Percentiles rank a stretch among this genome's conserved stretches.
Conservation (phyloP, 2,329 filamentous ascomycete genomes). For the Fusarium nelsonii region DNA sequence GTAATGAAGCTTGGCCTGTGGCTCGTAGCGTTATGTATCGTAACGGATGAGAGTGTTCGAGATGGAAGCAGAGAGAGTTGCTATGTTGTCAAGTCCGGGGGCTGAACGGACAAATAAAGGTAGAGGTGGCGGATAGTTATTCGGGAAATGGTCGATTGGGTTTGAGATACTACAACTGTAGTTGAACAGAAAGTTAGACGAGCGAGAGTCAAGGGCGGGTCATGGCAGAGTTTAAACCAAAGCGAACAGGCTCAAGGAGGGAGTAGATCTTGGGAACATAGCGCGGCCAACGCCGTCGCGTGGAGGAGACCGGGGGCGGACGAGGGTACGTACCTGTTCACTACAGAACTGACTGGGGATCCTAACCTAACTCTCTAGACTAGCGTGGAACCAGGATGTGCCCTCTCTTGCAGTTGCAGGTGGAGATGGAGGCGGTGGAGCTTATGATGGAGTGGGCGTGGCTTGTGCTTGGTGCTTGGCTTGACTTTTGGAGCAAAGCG, state of each 20-base stretch:
- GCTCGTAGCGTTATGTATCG: slow-evolving; percentile 9
- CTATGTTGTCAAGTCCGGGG: slow-evolving; percentile 17
- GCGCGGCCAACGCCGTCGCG: slow-evolving; percentile 37
- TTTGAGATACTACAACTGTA: slow-evolving; percentile 25
- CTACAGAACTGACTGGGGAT: slow-evolving; percentile 35
- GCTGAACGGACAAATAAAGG: slow-evolving; percentile 14
- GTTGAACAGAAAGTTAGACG: slow-evolving; percentile 27
- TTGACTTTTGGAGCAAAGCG: slow-evolving; percentile 24
- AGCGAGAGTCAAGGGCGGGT: slow-evolving; percentile 33
- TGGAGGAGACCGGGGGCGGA: slow-evolving; percentile 36
- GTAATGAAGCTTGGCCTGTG: slow-evolving; percentile 1
- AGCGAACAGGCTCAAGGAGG: slow-evolving; percentile 27
- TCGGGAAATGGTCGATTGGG: slow-evolving; percentile 10
- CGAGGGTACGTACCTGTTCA: slow-evolving; percentile 32
- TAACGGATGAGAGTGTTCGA: neutral
- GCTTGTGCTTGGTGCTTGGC: slow-evolving; percentile 22
- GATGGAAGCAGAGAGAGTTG: slow-evolving; percentile 2
- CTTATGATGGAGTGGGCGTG: slow-evolving; percentile 39
- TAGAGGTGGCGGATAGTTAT: slow-evolving; percentile 31
- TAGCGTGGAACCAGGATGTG: slow-evolving; percentile 33
- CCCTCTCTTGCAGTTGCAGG: slow-evolving; percentile 27
- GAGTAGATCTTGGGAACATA: slow-evolving; percentile 33
- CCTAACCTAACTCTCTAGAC: slow-evolving; percentile 26
- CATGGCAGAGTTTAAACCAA: slow-evolving; percentile 47
- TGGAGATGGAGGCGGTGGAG: slow-evolving; percentile 36